Evolutionary conservation across 2,329 filamentous ascomycete genomes (phyloP).

Genomic region (Spiromastix sp.): DNA sequence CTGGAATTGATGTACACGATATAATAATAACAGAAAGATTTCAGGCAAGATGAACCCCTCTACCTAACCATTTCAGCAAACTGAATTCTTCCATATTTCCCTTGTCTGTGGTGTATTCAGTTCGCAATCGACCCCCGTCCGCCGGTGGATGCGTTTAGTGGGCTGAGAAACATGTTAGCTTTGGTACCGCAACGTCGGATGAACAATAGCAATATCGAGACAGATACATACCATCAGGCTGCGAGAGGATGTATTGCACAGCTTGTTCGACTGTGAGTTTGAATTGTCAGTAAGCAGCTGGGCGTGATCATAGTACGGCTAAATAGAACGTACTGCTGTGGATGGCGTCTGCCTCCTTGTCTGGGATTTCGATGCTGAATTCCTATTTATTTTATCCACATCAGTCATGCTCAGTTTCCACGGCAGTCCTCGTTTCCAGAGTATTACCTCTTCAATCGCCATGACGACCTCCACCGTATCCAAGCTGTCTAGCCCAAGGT

Average conservation of each 20-base stretch:
- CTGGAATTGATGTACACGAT: too few species aligned
- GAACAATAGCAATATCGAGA: conserved; percentile 22
- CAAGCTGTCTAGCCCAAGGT: conserved; percentile 91
- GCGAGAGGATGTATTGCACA: conserved; percentile 83
- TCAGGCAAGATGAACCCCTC: too few species aligned
- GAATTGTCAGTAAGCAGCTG: conserved; percentile 15
- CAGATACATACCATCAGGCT: conserved; percentile 72
- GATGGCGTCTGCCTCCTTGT: conserved; percentile 91
- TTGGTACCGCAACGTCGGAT: too few species aligned
- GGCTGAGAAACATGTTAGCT: too few species aligned
- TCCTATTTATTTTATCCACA: conserved; percentile 40
- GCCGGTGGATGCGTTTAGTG: too few species aligned
- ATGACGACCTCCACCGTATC: conserved; percentile 99
- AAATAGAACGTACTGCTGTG: conserved; percentile 65
- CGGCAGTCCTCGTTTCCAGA: neutral
- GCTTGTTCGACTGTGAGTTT: conserved; percentile 74
- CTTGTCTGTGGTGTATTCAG: too few species aligned
- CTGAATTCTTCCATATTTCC: too few species aligned
- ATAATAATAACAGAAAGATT: too few species aligned
- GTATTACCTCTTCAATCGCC: conserved; percentile 89
- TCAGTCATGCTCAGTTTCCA: conserved; percentile 5
- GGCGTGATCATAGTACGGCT: neutral
- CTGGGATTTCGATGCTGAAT: conserved; percentile 92
- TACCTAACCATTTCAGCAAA: too few species aligned
- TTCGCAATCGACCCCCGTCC: too few species aligned